These are phyloP conservation scores for Rhodotorula sphaerocarpa DNA, from an alignment of 768 basidiomycete genomes.

Conservation along the genomic window DNA sequence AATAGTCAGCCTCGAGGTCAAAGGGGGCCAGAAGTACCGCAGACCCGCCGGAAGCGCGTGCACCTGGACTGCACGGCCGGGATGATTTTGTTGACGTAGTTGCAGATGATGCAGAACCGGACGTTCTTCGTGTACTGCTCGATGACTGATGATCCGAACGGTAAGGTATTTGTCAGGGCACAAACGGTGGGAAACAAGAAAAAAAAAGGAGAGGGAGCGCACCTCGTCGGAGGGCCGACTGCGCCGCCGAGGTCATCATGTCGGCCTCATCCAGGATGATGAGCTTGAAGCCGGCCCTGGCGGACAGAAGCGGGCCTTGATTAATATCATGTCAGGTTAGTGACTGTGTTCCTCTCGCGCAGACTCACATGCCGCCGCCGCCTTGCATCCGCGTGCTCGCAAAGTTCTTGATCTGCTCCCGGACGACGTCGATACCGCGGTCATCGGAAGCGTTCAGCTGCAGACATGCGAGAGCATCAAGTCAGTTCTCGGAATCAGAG, in stretches of 20 bases:
- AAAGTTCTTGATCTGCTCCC: conserved; percentile 98
- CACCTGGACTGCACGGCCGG: conserved; percentile 98
- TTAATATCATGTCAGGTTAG: too few species aligned
- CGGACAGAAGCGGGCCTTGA: neutral
- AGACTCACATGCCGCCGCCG: conserved; percentile 17
- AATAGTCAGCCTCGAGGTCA: neutral
- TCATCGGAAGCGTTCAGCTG: conserved; percentile 97
- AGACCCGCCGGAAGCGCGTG: conserved; percentile 66
- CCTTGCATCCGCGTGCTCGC: conserved; percentile 78
- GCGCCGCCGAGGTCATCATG: conserved; percentile 99
- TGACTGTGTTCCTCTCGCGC: too few species aligned
- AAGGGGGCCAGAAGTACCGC: neutral
- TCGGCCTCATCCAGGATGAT: conserved; percentile 99
- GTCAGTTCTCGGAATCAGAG: too few species aligned
- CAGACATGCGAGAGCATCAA: neutral
- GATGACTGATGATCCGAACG: conserved; percentile 58
- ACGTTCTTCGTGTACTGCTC: conserved; percentile 99
- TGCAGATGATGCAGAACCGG: conserved; percentile 98
- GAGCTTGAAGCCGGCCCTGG: conserved; percentile 85
- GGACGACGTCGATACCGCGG: conserved; percentile 94
- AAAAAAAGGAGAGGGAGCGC: conserved; percentile 8
- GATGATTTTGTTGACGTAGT: conserved; percentile 98
- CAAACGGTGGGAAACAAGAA: neutral
- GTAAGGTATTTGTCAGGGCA: too few species aligned
- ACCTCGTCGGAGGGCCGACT: conserved; percentile 83